Percentiles rank a stretch among this genome's conserved stretches.
phyloP scores from a whole-genome alignment of 1,284 basidiomycete genomes.

The Ceratobasidium sp. region DNA sequence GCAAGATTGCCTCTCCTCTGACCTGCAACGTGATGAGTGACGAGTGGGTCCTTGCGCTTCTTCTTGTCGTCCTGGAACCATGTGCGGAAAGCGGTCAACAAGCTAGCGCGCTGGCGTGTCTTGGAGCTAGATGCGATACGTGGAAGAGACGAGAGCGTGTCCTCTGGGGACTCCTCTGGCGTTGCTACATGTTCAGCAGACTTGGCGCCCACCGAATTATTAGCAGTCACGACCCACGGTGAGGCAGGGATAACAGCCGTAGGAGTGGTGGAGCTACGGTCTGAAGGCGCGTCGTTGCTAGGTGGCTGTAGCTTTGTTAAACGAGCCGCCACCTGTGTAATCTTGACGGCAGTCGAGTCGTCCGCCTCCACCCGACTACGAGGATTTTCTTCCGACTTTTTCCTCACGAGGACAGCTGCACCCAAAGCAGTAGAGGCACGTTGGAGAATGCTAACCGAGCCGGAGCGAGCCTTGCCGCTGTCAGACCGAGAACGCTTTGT shows the following conservation, averaged over 20 bases:
- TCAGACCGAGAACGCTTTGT: constrained; percentile 52
- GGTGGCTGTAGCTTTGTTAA: constrained; percentile 33
- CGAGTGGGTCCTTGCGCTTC: constrained; percentile 70
- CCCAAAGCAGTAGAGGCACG: constrained; percentile 88
- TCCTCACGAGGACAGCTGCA: constrained; percentile 82
- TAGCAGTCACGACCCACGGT: constrained; percentile 31
- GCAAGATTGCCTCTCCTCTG: neutral
- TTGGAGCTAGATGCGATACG: constrained; percentile 50
- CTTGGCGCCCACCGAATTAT: neutral
- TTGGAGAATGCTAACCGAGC: constrained; percentile 94
- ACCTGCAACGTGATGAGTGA: constrained; percentile 12
- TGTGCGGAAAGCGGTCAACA: constrained; percentile 78
- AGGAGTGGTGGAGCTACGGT: constrained; percentile 37
- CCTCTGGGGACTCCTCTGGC: constrained; percentile 43
- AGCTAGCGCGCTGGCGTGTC: constrained; percentile 73
- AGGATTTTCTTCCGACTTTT: constrained; percentile 78
- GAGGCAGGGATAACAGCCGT: constrained; percentile 31
- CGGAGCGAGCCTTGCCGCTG: constrained; percentile 74
- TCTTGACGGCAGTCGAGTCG: constrained; percentile 16
- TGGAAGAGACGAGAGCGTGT: constrained; percentile 39
- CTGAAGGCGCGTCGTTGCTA: constrained; percentile 19
- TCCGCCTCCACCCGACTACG: constrained; percentile 12
- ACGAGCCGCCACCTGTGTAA: constrained; percentile 17
- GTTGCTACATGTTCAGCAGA: constrained; percentile 67
- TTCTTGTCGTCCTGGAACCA: constrained; percentile 83